Base-by-base conservation (phyloP, 148 eudicot genomes). In the Salicornia ramosissima region DNA sequence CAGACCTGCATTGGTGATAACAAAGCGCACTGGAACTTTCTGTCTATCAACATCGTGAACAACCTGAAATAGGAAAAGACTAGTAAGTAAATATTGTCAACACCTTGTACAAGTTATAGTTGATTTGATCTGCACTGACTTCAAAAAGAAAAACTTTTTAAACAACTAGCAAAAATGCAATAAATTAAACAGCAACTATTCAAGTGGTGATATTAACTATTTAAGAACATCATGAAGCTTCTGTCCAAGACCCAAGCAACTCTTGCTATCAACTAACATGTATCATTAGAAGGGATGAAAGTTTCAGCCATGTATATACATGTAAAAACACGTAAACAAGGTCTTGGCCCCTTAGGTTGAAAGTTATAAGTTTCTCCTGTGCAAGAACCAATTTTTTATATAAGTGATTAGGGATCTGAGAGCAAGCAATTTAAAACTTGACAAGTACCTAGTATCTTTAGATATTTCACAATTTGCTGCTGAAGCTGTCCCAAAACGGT, bases 41-140 rank as follows among this genome's bases (percentile, higher is more conserved):
- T 92, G 97, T 34, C 87, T 79, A 68, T 90, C 97, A 31, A 92
- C 96, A 77, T 92, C 97, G 69, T 92, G 93, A 71, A 92, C 88
- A 57, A 92, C 82, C 96, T 90, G 69, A 22, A 28, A 49, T 63
- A 25, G 58, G 24, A 75, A 56, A 36, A 71, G 22, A 55, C 33
- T 0, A 53, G 50, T 43, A 18, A 47, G 15, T 43, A 59, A 15
- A 28, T 8, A 50, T 40, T 10, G 57, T 24, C 50, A 25, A 11
- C 54, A 15, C 57, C 22, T 64, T 36, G 2, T 14, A 26, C 16
- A 9, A 16, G 2, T 34, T 28, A 26, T 22, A 18, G 34, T 65
- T 66, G 67, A 21, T 24, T 61, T 49, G 10, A 39, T 49, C 31
- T 21, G 57, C 55, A 74, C 18, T 29, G 43, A 63, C 53, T 9